A percentile compares a stretch with the other conserved stretches of the same genome.
These are phyloP conservation scores for Ceratobasidium sp. DNA, from an alignment of 1,284 basidiomycete species.

Conservation along the genomic window DNA sequence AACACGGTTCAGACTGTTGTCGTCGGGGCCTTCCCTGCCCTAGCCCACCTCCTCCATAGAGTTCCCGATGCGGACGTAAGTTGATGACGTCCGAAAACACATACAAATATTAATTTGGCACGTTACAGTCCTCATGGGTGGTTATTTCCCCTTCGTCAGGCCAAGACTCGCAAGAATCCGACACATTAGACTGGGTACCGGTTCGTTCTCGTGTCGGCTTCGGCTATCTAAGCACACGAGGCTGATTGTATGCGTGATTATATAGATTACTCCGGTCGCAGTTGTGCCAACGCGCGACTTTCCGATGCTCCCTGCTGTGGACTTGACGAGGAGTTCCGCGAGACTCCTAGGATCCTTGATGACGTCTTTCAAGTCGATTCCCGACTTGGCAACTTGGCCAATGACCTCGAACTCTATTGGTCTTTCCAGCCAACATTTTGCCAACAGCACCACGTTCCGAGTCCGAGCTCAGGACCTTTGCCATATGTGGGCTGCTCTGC, in stretches of 20 bases:
- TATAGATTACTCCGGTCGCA: slow-evolving; percentile 25
- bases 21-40: slow-evolving; percentile 11
- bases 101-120: background rate
- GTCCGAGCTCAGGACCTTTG: slow-evolving; percentile 4
- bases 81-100: background rate
- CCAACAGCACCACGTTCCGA: background rate
- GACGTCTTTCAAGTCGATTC: slow-evolving; percentile 23
- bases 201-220: background rate
- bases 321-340: slow-evolving; percentile 1
- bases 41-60: slow-evolving; percentile 16
- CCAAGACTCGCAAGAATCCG: background rate
- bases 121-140: background rate
- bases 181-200: slow-evolving; percentile 8
- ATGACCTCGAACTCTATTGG: slow-evolving; percentile 33
- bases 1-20: background rate
- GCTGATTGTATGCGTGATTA: slow-evolving; percentile 21
- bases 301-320: slow-evolving; percentile 20
- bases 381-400: slow-evolving; percentile 24
- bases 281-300: slow-evolving; percentile 3
- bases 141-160: background rate
- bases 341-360: slow-evolving; percentile 3
- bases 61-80: slow-evolving; percentile 12
- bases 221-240: background rate
- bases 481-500: slow-evolving; percentile 26
- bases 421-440: background rate